Evolutionary conservation across 169 alveolate genomes (phyloP).

Genomic region (Perkinsus marinus): DNA sequence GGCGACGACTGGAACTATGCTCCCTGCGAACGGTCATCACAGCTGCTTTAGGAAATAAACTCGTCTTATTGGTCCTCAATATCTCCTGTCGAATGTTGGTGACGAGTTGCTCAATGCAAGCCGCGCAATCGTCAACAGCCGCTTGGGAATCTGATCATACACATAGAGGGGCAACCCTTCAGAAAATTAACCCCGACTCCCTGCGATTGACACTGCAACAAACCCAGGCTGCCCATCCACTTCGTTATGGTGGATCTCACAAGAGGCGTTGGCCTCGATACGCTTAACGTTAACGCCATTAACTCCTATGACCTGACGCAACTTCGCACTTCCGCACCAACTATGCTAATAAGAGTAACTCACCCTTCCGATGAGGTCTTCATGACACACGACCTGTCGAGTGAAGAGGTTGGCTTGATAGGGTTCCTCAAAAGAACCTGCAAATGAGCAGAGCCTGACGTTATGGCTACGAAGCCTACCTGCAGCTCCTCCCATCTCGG

Average conservation of each 20-base stretch:
- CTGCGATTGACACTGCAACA: not conserved
- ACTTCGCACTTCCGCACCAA: no score
- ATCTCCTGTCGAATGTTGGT: not conserved
- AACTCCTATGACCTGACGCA: not conserved
- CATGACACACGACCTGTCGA: not conserved
- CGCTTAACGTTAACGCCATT: not conserved
- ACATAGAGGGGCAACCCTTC: not conserved
- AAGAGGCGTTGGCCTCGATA: not conserved
- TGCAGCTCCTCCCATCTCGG: not conserved
- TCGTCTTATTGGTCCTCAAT: no score
- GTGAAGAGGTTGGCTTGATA: not conserved
- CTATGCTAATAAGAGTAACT: no score
- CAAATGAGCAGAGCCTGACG: not conserved
- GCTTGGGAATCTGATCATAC: not conserved
- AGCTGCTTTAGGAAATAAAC: no score
- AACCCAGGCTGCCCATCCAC: not conserved
- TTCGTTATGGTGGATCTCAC: not conserved
- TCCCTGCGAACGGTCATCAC: no score
- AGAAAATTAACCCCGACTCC: not conserved
- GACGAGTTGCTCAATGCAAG: not conserved
- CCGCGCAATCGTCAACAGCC: not conserved
- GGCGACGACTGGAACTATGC: not conserved
- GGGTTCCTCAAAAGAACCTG: not conserved
- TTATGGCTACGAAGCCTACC: not conserved
- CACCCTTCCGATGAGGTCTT: not conserved